A percentile compares a stretch with the other conserved stretches of the same genome.
Evolutionary conservation across 2,329 filamentous ascomycete genomes (phyloP).

Genomic region (Ascochyta pisi): DNA sequence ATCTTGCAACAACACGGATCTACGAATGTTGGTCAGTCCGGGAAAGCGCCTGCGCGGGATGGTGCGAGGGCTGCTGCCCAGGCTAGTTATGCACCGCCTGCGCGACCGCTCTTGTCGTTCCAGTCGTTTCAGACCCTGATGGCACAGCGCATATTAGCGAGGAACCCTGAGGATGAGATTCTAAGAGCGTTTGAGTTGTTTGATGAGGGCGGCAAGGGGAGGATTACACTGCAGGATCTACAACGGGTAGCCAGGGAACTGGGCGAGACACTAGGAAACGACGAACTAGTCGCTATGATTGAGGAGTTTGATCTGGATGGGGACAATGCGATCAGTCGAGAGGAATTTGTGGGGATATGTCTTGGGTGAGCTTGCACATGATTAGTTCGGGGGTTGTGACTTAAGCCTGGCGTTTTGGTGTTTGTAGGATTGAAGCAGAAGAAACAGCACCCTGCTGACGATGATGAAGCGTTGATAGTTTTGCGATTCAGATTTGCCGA

Average conservation of each 20-base stretch:
- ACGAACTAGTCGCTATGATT: constrained; percentile 94
- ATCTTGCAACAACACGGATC: constrained; percentile 80
- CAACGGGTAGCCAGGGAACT: constrained; percentile 86
- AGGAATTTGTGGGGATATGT: constrained; percentile 72
- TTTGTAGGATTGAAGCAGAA: not conserved
- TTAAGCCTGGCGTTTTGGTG: constrained; percentile 12
- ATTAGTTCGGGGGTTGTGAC: not conserved
- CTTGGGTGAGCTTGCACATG: constrained; percentile 48
- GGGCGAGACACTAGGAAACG: constrained; percentile 90
- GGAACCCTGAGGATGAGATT: constrained; percentile 91
- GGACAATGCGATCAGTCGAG: constrained; percentile 74
- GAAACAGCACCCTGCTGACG: not conserved
- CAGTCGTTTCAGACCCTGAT: constrained; percentile 76
- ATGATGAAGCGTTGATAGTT: constrained; percentile 17
- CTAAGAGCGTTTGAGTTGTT: constrained; percentile 91
- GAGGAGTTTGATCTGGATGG: constrained; percentile 96
- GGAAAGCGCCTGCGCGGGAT: constrained; percentile 16
- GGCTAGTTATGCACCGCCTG: constrained; percentile 29
- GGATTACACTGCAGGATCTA: constrained; percentile 88
- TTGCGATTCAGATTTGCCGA: constrained; percentile 34
- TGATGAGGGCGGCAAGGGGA: constrained; percentile 88
- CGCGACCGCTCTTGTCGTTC: constrained; percentile 73
- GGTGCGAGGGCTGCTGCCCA: constrained; percentile 19
- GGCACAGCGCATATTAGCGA: constrained; percentile 77
- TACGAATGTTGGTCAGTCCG: too few relatives aligned